Evolutionary conservation across 805 yeast species (phyloP).

Genomic region (Lipomyces sp.): DNA sequence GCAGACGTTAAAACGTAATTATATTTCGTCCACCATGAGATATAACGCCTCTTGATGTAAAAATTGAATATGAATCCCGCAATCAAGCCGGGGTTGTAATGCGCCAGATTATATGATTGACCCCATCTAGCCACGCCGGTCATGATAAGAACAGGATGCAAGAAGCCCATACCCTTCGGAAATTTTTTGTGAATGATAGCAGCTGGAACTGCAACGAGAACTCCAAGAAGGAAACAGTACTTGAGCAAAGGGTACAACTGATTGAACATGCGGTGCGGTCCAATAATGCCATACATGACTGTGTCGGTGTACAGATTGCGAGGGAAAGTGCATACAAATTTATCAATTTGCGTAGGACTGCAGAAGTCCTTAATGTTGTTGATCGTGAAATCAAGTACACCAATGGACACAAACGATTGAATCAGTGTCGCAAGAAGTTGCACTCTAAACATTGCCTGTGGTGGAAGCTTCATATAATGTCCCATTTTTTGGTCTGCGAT

Average conservation of each 20-base stretch:
- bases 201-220: constrained; percentile 43
- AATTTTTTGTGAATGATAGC: constrained; percentile 32
- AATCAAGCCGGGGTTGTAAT: constrained; percentile 69
- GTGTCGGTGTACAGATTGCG: constrained; percentile 53
- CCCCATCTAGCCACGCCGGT: constrained; percentile 33
- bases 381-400: constrained; percentile 38
- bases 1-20: constrained; percentile 64
- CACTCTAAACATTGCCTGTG: constrained; percentile 54
- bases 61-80: constrained; percentile 57
- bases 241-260: constrained; percentile 52
- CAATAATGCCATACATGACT: constrained; percentile 61
- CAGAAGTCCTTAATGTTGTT: constrained; percentile 43
- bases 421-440: constrained; percentile 46
- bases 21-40: constrained; percentile 72
- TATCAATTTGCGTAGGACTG: constrained; percentile 41
- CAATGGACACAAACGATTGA: constrained; percentile 42
- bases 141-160: constrained; percentile 64
- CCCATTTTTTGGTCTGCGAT: constrained; percentile 58
- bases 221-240: constrained; percentile 60
- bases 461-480: constrained; percentile 62
- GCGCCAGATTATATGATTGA: constrained; percentile 59
- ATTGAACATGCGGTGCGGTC: constrained; percentile 56
- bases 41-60: constrained; percentile 51
- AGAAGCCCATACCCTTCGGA: constrained; percentile 37
- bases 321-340: constrained; percentile 49